Evolutionary conservation across 331 rosid species (phyloP).

Genomic region (Telfairia occidentalis): DNA sequence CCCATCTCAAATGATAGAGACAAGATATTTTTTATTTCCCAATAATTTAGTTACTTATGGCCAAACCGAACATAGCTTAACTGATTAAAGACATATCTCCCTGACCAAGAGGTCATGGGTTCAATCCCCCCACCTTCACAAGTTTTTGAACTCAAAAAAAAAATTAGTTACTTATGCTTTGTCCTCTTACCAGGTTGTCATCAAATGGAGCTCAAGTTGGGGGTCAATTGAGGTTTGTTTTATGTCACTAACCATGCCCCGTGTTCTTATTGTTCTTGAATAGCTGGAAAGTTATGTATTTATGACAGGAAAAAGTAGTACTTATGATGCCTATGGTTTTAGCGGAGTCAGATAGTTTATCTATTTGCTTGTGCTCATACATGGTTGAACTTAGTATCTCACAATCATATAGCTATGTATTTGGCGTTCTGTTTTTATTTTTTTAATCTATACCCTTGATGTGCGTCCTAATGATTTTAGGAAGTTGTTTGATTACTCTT

Average conservation of each 20-base stretch:
- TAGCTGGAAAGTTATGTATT: background rate
- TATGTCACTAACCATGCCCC: background rate
- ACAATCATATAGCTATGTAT: background rate
- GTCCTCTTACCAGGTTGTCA: conserved; percentile 33
- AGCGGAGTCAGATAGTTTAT: background rate
- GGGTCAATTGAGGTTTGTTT: conserved; percentile 68
- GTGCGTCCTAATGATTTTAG: background rate
- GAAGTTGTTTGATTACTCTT: background rate
- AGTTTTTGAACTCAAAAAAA: too few species aligned
- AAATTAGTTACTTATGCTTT: conserved; percentile 6
- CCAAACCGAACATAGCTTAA: too few species aligned
- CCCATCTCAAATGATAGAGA: background rate
- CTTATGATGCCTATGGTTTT: background rate
- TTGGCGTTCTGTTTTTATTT: too few species aligned
- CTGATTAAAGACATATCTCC: too few species aligned
- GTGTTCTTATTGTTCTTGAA: background rate
- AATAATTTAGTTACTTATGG: conserved; percentile 6
- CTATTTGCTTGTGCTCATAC: background rate
- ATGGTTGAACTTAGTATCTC: background rate
- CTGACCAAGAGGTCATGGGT: too few species aligned
- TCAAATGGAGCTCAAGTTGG: conserved; percentile 62
- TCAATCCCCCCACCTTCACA: too few species aligned
- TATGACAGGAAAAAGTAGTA: background rate
- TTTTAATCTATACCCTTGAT: background rate
- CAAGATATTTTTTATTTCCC: background rate